Evolutionary conservation across 2,329 filamentous ascomycete genomes (phyloP), one percentile per base, ranked within the genome.

Genomic region (Xylaria sp.): DNA sequence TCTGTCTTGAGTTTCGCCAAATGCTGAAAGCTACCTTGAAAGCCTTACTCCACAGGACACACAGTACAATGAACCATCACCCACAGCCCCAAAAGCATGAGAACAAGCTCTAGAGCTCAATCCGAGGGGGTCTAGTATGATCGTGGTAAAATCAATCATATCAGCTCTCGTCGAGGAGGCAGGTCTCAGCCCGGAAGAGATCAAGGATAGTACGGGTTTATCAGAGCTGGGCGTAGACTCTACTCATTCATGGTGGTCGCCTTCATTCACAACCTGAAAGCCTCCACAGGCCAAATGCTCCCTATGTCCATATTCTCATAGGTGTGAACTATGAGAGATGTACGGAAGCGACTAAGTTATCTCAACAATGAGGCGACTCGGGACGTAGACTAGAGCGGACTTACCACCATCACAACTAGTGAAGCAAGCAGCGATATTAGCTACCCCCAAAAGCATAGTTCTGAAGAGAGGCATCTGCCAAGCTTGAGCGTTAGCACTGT

Each of bases 171-270:
- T 72, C 44, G 66, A 57, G 5, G 75, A 74, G 60, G 76, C 72
- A 1, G 75, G 76, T 27, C 65, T 68, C 16, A 66, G 66, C 44
- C 37, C 66, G 16, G 64, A 63, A 8, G 72, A 75, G 44, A 66
- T 78, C 16, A 65, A 68, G 21, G 72, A 74, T 23, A 63, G 70
- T 25, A 71, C 71, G 0, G 32, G 68, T 1, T 29, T 78, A 12
- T 64, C 65, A 5, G 73, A 77, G 40, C 55, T 76, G 6, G 75
- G 75, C 32, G 73, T 77, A 8, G 76, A 77, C 53, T 76, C 72
- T n/a, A n/a, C n/a, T n/a, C n/a, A n/a, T 72, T 77, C 32, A 75
- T 76, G 74, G 69, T 66, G 9, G 71, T 77, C 5, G 69, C 75
- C 13, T 71, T 78, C 57, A 55, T 74, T 6, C 69, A 62, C 25